Percentiles rank a stretch among this genome's conserved stretches.
phyloP scores from a whole-genome alignment of 768 basidiomycete genomes.

The Tephrocybe sp. region DNA sequence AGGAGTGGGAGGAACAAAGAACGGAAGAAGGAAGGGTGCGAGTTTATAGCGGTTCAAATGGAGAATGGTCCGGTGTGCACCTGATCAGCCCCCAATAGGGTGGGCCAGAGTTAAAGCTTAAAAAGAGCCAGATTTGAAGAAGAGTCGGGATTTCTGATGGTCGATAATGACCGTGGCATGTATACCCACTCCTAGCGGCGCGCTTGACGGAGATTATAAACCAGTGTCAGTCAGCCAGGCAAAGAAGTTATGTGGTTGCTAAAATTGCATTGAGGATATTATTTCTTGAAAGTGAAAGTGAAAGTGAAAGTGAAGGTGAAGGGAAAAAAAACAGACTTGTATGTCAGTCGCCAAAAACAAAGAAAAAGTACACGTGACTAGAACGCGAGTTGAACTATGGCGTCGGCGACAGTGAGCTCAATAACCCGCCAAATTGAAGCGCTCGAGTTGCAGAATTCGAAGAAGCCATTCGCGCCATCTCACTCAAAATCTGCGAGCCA shows the following conservation, averaged over 20 bases:
- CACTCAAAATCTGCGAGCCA: conserved; percentile 59
- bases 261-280: too few species aligned
- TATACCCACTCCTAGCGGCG: too few species aligned
- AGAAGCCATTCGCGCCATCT: conserved; percentile 35
- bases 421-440: conserved; percentile 70
- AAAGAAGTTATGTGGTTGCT: too few species aligned
- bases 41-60: conserved; percentile 16
- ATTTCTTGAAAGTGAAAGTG: too few species aligned
- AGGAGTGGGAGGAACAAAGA: conserved; percentile 3
- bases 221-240: too few species aligned
- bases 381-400: not conserved
- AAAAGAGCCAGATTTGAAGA: conserved; percentile 10
- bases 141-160: conserved; percentile 10
- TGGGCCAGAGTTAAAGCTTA: conserved; percentile 15
- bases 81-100: conserved; percentile 13
- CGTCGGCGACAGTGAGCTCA: conserved; percentile 50
- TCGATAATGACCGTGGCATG: conserved; percentile 1
- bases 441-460: conserved; percentile 65
- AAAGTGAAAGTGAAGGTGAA: too few species aligned
- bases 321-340: too few species aligned
- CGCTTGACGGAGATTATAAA: too few species aligned
- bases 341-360: conserved; percentile 1
- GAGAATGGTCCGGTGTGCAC: conserved; percentile 13
- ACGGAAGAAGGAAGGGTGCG: conserved; percentile 4
- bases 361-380: not conserved